Evolutionary conservation across 225 moss, liverwort and hornwort genomes (phyloP).

Genomic region (Lunularia cruciata): DNA sequence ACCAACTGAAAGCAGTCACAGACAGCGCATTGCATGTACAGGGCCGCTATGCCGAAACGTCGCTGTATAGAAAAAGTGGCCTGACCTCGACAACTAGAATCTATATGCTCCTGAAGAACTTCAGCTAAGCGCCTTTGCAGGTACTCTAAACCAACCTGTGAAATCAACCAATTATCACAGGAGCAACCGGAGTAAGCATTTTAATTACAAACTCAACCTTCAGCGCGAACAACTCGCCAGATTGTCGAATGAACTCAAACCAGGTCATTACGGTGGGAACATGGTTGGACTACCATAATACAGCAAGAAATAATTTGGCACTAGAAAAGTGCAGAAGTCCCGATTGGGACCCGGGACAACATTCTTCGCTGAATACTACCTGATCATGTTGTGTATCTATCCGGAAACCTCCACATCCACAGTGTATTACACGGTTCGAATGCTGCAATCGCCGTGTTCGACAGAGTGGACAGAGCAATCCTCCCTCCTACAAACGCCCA

Average conservation of each 20-base stretch:
- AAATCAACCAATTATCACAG: constrained; percentile 4
- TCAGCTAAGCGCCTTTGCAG: constrained; percentile 70
- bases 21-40: constrained; percentile 80
- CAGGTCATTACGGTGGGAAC: too few relatives aligned
- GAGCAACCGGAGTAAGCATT: too few relatives aligned
- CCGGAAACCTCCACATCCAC: constrained; percentile 78
- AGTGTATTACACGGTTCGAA: constrained; percentile 56
- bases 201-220: too few relatives aligned
- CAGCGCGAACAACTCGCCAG: too few relatives aligned
- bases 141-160: constrained; percentile 81
- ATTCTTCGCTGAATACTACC: constrained; percentile 49
- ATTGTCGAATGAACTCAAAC: too few relatives aligned
- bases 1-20: constrained; percentile 85
- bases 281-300: too few relatives aligned
- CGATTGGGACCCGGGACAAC: too few relatives aligned
- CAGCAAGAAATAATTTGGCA: too few relatives aligned
- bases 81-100: constrained; percentile 61
- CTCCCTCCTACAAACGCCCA: constrained; percentile 50
- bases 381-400: constrained; percentile 85
- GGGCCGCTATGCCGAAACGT: constrained; percentile 77
- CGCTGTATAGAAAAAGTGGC: constrained; percentile 67
- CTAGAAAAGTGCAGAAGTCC: too few relatives aligned
- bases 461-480: constrained; percentile 88
- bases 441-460: constrained; percentile 70
- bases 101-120: constrained; percentile 72